Base-by-base conservation (phyloP, 345 rosid genomes). In the Brassica incana region DNA sequence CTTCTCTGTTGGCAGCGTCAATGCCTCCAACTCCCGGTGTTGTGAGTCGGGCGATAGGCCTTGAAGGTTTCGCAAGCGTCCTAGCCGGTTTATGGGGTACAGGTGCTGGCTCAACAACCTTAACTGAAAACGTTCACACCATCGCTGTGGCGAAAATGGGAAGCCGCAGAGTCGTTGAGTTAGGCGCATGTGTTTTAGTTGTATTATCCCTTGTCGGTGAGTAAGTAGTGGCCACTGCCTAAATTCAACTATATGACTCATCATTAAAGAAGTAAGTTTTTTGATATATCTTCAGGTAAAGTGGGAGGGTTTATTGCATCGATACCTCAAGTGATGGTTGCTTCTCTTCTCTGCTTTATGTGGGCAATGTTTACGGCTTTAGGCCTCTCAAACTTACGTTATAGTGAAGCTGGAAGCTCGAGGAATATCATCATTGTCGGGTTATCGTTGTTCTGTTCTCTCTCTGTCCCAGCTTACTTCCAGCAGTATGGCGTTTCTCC, bases 71-170 rank as follows among this genome's bases (percentile, higher is more conserved):
- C 77, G 86, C 89, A 59, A 91, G 98, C 74, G 69, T 95, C 86
- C 79, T 95, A 86, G 99, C 99, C 63, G 98, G 99, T 86, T 87
- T 95, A n/a, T 95, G 99, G 98, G 99, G 99, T 16, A 92, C 89
- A 29, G 99, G 99, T 85, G 91, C 93, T 30, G 99, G 99, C 58
- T 95, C 98, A 23, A 90, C 97, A 32, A 90, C 98, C 2, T 84
- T 95, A 56, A 92, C 99, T 7, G 99, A 95, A 85, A 95, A 95
- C 65, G 97, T 95, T 82, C 99, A 95, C 82, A 95, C 99, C 30
- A 88, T 92, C 60, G 99, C 99, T 36, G 99, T 95, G 69, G 90
- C 98, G 35, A 95, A 93, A 89, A 89, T 95, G 97, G 99, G 99
- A 74, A 95, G 97, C 90, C 98, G 98, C 74, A 89, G 93, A 83